These are phyloP conservation scores for Dactylellina cionopaga DNA, from an alignment of 2,329 filamentous ascomycete species.

Conservation along the genomic window DNA sequence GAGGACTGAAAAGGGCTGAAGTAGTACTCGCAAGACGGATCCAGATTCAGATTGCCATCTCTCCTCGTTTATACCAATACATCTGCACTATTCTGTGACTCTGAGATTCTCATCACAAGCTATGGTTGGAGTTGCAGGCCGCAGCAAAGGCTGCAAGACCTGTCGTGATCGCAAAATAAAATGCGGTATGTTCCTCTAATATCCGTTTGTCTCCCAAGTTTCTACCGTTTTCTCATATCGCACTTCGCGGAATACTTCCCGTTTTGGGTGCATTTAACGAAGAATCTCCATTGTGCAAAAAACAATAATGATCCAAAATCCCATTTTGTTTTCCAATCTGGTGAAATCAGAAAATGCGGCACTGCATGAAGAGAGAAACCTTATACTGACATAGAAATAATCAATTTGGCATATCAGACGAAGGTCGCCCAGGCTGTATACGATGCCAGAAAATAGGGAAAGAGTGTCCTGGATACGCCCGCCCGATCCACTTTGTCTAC, in stretches of 20 bases:
- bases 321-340: not conserved
- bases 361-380: slow-evolving; percentile 4
- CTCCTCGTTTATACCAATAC: slow-evolving; percentile 19
- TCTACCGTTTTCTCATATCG: not conserved
- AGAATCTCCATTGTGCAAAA: not conserved
- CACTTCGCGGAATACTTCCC: slow-evolving; percentile 39
- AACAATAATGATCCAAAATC: not conserved
- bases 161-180: slow-evolving; percentile 51
- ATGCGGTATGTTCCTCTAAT: slow-evolving; percentile 36
- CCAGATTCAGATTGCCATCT: slow-evolving; percentile 8
- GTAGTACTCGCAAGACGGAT: slow-evolving; percentile 20
- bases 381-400: slow-evolving; percentile 11
- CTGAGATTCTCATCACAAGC: not conserved
- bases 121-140: slow-evolving; percentile 52
- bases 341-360: slow-evolving; percentile 10
- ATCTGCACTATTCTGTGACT: not conserved
- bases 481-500: slow-evolving; percentile 42
- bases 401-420: slow-evolving; percentile 34
- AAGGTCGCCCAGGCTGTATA: slow-evolving; percentile 42
- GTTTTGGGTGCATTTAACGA: slow-evolving; percentile 37
- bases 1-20: slow-evolving; percentile 1
- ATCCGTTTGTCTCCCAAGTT: not conserved
- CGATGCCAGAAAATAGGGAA: slow-evolving; percentile 50
- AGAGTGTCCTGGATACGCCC: slow-evolving; percentile 43
- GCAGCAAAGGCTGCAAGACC: slow-evolving; percentile 52